These are phyloP conservation scores for Graphiopsis chlorocephala DNA, from an alignment of 2,329 filamentous ascomycete species.

Conservation along the genomic window DNA sequence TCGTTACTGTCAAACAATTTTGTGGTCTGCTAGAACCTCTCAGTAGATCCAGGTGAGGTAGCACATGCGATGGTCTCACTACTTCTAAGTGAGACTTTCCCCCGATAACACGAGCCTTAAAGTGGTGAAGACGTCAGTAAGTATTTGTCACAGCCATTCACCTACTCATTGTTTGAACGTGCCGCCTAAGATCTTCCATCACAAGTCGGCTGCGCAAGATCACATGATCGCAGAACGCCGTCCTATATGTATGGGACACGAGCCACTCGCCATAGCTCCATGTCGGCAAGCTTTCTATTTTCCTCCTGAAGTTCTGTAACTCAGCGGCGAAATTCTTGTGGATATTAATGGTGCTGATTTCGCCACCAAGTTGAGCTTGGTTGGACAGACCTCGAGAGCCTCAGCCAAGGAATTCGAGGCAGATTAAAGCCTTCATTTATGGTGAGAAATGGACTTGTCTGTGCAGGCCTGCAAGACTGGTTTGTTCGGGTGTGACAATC, in stretches of 20 bases:
- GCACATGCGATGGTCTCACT: neutral
- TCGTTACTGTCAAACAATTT: neutral
- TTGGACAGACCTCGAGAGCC: neutral
- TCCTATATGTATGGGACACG: neutral
- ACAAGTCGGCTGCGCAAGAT: neutral
- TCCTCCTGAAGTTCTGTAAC: too few species aligned
- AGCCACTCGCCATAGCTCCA: neutral
- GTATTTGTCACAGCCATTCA: too few species aligned
- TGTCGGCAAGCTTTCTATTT: neutral
- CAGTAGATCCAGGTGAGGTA: too few species aligned
- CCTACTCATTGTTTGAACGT: too few species aligned
- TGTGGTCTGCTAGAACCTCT: too few species aligned
- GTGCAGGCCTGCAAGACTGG: neutral
- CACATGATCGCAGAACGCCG: neutral
- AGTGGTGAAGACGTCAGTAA: too few species aligned
- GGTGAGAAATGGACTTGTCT: neutral
- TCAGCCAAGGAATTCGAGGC: neutral
- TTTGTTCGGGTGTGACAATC: neutral
- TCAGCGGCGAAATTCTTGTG: too few species aligned
- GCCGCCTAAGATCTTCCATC: neutral
- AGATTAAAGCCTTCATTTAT: neutral
- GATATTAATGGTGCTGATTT: neutral
- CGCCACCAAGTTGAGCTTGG: neutral
- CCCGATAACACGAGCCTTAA: too few species aligned
- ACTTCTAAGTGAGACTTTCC: neutral